Evolutionary conservation across 1,284 basidiomycete genomes (phyloP).

Genomic region (Boletus hoseneyae): DNA sequence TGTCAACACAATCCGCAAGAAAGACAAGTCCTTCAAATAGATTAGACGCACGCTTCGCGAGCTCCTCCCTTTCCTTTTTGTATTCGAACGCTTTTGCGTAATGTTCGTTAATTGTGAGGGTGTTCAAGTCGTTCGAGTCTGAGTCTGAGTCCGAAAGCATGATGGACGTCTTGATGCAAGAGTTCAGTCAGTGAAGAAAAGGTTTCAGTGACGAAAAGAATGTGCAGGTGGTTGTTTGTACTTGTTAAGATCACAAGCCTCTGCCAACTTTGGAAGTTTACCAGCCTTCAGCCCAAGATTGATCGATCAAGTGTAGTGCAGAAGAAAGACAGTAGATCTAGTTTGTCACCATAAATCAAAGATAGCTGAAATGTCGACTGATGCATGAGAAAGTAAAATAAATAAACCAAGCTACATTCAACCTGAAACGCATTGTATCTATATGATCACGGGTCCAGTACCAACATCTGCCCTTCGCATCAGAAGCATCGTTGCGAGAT

Average conservation of each 20-base stretch:
- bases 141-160: conserved; percentile 50
- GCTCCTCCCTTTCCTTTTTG: conserved; percentile 80
- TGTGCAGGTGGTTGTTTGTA: conserved; percentile 17
- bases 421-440: no score
- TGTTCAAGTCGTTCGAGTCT: conserved; percentile 42
- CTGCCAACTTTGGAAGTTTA: no score
- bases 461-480: no score
- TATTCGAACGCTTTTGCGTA: conserved; percentile 81
- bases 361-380: no score
- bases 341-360: no score
- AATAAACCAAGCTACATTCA: no score
- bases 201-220: neutral
- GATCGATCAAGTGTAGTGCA: no score
- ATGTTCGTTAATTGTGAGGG: conserved; percentile 75
- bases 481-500: no score
- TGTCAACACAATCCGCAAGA: neutral
- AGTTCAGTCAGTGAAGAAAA: neutral
- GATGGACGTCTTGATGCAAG: neutral
- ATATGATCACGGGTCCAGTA: no score
- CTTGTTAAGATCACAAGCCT: conserved; percentile 19
- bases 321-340: no score
- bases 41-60: conserved; percentile 61
- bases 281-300: no score
- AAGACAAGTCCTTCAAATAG: neutral
- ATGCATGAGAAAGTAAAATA: no score